Evolutionary conservation across 352 stramenopile genomes (phyloP).

Genomic region (Elongisporangium undulatum): DNA sequence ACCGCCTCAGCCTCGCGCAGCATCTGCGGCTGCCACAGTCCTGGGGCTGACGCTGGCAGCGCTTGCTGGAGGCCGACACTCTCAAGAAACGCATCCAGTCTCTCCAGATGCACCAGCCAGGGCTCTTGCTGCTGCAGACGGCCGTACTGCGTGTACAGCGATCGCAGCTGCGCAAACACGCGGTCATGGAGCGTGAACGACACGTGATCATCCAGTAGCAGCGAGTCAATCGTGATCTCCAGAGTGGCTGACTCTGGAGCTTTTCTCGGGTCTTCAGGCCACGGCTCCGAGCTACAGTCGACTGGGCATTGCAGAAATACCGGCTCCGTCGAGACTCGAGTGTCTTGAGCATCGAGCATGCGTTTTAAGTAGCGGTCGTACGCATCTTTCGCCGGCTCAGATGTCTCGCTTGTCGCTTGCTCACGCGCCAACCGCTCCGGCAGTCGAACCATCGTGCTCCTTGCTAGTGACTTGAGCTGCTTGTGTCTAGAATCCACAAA

Average conservation of each 20-base stretch:
- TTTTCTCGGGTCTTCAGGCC: neutral
- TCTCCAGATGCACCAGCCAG: slow-evolving; percentile 40
- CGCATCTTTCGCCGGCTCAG: neutral
- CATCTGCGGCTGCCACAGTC: slow-evolving; percentile 10
- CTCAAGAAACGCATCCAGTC: slow-evolving; percentile 39
- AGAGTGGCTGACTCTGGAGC: slow-evolving; percentile 14
- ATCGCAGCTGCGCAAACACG: slow-evolving; percentile 53
- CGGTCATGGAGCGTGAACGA: slow-evolving; percentile 62
- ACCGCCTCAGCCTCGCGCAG: slow-evolving; percentile 29
- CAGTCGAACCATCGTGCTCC: neutral
- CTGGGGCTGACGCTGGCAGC: neutral
- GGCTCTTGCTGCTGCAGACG: slow-evolving; percentile 42
- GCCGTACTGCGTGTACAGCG: slow-evolving; percentile 50
- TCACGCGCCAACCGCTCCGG: neutral
- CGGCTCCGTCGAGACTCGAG: neutral
- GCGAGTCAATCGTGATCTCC: slow-evolving; percentile 43
- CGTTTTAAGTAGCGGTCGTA: neutral
- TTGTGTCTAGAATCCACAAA: neutral
- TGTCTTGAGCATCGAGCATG: neutral
- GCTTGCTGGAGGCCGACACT: slow-evolving; percentile 7
- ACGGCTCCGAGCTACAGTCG: neutral
- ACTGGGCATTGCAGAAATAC: neutral
- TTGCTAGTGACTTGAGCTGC: neutral
- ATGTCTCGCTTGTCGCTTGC: neutral
- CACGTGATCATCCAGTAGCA: slow-evolving; percentile 77